These are phyloP conservation scores for Diaporthe sp. DNA, from an alignment of 2,329 filamentous ascomycete genomes.

Conservation along the genomic window DNA sequence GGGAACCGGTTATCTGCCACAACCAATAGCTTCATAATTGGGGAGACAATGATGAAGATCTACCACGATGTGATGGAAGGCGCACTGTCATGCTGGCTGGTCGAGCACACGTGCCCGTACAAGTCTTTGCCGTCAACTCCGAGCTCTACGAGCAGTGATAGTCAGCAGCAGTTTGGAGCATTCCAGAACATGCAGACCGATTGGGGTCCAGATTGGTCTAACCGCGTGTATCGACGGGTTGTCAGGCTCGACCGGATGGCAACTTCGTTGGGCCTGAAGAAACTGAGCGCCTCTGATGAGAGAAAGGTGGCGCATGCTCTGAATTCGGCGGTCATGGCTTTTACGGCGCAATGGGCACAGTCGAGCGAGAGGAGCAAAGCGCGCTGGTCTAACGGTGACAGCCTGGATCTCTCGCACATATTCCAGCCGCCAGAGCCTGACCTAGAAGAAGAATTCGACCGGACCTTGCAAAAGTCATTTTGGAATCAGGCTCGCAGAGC, in stretches of 20 bases:
- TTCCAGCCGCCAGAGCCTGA: slow-evolving; percentile 28
- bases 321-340: slow-evolving; percentile 64
- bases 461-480: slow-evolving; percentile 52
- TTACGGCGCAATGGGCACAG: slow-evolving; percentile 66
- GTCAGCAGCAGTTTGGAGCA: slow-evolving; percentile 27
- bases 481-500: slow-evolving; percentile 56
- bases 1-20: slow-evolving; percentile 45
- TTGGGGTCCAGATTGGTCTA: slow-evolving; percentile 59
- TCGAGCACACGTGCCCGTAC: slow-evolving; percentile 67
- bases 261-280: slow-evolving; percentile 55
- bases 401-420: neutral
- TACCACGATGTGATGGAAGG: slow-evolving; percentile 70
- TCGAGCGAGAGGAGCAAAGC: slow-evolving; percentile 49
- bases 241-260: slow-evolving; percentile 62
- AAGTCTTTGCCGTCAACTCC: slow-evolving; percentile 41
- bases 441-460: slow-evolving; percentile 54
- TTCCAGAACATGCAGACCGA: slow-evolving; percentile 44
- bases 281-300: slow-evolving; percentile 58
- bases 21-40: slow-evolving; percentile 55
- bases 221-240: slow-evolving; percentile 65
- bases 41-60: slow-evolving; percentile 60
- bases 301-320: slow-evolving; percentile 60
- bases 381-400: slow-evolving; percentile 3
- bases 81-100: slow-evolving; percentile 67
- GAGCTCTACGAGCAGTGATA: slow-evolving; percentile 2